Evolutionary conservation across 2,329 filamentous ascomycete genomes (phyloP).

Genomic region (Chrysoporthe cubensis): DNA sequence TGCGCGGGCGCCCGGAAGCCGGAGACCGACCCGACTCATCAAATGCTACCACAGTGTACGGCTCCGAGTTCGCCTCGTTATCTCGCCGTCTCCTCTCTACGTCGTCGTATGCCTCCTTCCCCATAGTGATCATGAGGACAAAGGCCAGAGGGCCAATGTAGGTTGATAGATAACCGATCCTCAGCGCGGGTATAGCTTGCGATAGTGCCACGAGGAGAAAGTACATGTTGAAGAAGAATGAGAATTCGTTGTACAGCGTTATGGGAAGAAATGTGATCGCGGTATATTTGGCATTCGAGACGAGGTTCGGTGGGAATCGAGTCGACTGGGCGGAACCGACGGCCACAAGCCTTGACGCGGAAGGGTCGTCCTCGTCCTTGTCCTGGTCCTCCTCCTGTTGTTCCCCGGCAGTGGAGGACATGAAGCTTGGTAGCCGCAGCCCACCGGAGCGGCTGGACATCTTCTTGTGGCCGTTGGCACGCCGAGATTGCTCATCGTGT

Average conservation of each 20-base stretch:
- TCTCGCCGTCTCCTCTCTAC: constrained; percentile 84
- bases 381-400: constrained; percentile 54
- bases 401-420: constrained; percentile 48
- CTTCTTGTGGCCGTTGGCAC: constrained; percentile 46
- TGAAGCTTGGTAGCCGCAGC: constrained; percentile 70
- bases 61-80: constrained; percentile 91
- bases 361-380: constrained; percentile 63
- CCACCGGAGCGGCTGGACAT: constrained; percentile 50
- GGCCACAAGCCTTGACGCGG: constrained; percentile 72
- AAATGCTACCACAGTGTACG: constrained; percentile 78
- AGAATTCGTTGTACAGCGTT: constrained; percentile 98
- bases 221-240: constrained; percentile 99
- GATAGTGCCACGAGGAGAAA: constrained; percentile 94
- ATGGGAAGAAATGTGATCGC: constrained; percentile 90
- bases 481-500: constrained; percentile 37
- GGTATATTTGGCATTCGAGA: constrained; percentile 98
- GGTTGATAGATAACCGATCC: constrained; percentile 92
- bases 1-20: constrained; percentile 42
- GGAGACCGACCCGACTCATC: constrained; percentile 52
- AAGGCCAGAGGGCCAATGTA: constrained; percentile 93
- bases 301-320: constrained; percentile 84
- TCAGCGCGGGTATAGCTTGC: constrained; percentile 84
- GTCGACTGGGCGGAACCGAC: constrained; percentile 75
- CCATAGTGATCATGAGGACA: constrained; percentile 88
- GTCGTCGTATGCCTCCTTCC: constrained; percentile 95